phyloP scores from a whole-genome alignment of 176 grass and related monocot species.

The Zoysia pacifica region DNA sequence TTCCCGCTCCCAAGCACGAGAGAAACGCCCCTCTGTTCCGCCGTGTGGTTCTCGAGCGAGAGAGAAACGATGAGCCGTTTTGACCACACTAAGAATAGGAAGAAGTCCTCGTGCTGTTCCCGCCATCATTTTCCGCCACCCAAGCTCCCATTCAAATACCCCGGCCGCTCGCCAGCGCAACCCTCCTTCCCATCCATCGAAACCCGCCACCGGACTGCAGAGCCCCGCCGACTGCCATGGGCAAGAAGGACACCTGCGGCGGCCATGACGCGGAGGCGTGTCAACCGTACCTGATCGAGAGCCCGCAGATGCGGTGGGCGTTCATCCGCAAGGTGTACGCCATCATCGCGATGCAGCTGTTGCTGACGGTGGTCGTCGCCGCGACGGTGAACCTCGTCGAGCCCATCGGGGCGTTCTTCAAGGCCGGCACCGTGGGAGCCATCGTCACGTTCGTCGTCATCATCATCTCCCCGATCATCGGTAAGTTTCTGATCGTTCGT shows the following conservation, averaged over 20 bases:
- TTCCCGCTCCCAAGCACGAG: background rate
- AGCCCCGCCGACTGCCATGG: slow-evolving; percentile 16
- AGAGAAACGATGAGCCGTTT: background rate
- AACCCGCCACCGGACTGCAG: background rate
- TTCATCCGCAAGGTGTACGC: slow-evolving; percentile 83
- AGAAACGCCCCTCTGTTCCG: background rate
- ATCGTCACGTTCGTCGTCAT: slow-evolving; percentile 35
- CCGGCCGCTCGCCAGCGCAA: background rate
- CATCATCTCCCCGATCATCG: slow-evolving; percentile 53
- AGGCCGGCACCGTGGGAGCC: slow-evolving; percentile 31
- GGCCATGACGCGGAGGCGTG: slow-evolving; percentile 51
- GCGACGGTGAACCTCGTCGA: slow-evolving; percentile 29
- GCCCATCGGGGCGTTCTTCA: slow-evolving; percentile 51
- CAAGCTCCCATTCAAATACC: slow-evolving; percentile 1
- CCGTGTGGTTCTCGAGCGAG: background rate
- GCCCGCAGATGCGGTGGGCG: slow-evolving; percentile 66
- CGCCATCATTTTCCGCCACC: slow-evolving; percentile 34
- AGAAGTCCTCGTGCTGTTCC: slow-evolving; percentile 12
- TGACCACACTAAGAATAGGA: slow-evolving; percentile 29
- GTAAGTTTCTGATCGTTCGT: slow-evolving; percentile 10
- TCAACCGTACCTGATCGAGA: slow-evolving; percentile 63
- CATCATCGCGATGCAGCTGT: slow-evolving; percentile 58
- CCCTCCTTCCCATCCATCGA: background rate
- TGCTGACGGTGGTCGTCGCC: slow-evolving; percentile 52
- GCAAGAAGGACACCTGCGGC: slow-evolving; percentile 28